These are phyloP conservation scores for Talaromyces islandicus DNA, from an alignment of 2,329 filamentous ascomycete species.

Conservation along the genomic window DNA sequence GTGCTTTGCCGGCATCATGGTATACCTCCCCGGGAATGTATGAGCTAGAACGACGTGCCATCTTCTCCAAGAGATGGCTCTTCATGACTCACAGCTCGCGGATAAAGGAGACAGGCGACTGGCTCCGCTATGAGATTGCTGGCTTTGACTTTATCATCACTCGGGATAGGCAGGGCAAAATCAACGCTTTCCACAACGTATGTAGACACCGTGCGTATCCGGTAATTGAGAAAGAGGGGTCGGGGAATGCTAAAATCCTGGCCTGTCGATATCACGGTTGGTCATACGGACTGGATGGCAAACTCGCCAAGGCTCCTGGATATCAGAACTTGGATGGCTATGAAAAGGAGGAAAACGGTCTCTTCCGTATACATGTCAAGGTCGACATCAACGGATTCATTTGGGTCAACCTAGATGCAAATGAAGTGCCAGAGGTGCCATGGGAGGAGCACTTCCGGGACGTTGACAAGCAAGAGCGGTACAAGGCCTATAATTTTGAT, in stretches of 20 bases:
- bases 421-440: constrained; percentile 38
- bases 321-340: constrained; percentile 52
- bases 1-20: constrained; percentile 44
- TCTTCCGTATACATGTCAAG: constrained; percentile 51
- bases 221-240: constrained; percentile 42
- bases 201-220: constrained; percentile 56
- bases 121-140: constrained; percentile 50
- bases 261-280: constrained; percentile 57
- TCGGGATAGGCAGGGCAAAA: constrained; percentile 44
- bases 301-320: constrained; percentile 50
- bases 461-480: constrained; percentile 42
- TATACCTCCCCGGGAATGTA: constrained; percentile 39
- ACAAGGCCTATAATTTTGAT: constrained; percentile 44
- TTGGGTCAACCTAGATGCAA: constrained; percentile 53
- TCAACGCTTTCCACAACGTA: constrained; percentile 57
- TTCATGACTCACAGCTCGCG: constrained; percentile 38
- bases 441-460: constrained; percentile 50
- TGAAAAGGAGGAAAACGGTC: constrained; percentile 48
- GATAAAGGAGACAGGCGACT: constrained; percentile 50
- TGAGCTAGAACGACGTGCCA: constrained; percentile 51
- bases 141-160: constrained; percentile 52
- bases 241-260: constrained; percentile 47
- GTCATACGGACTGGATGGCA: constrained; percentile 54
- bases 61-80: constrained; percentile 52
- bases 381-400: constrained; percentile 51